Evolutionary conservation across 192 early-diverging fungal genomes (phyloP).

Genomic region (Backusella psychrophila): DNA sequence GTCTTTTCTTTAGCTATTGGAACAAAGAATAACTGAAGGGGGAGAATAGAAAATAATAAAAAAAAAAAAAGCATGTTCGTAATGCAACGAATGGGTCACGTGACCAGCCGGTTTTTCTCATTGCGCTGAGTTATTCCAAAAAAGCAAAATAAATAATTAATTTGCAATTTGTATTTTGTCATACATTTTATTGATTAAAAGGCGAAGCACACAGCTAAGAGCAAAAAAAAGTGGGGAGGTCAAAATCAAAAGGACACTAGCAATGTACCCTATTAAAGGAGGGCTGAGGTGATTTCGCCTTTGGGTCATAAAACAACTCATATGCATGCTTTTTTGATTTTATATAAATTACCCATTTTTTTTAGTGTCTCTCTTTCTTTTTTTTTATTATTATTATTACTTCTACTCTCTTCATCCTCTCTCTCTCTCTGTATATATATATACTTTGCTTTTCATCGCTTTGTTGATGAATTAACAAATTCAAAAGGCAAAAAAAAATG

Average conservation of each 20-base stretch:
- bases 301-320: slow-evolving; percentile 20
- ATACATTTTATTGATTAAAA: background rate
- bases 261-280: background rate
- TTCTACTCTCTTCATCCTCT: background rate
- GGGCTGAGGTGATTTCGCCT: slow-evolving; percentile 21
- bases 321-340: slow-evolving; percentile 10
- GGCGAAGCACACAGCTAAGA: background rate
- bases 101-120: background rate
- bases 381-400: slow-evolving; percentile 2
- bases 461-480: background rate
- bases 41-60: background rate
- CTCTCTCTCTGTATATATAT: background rate
- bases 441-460: background rate
- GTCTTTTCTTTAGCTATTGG: background rate
- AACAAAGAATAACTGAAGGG: background rate
- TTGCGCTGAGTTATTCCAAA: background rate
- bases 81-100: background rate
- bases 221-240: background rate
- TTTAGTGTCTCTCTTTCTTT: background rate
- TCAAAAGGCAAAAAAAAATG: background rate
- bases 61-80: background rate
- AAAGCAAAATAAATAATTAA: background rate
- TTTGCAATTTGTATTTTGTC: background rate
- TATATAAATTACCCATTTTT: slow-evolving; percentile 7
- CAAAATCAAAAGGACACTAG: slow-evolving; percentile 17